Evolutionary conservation across 306 rosid species (phyloP).

Genomic region (Cyamopsis tetragonoloba): DNA sequence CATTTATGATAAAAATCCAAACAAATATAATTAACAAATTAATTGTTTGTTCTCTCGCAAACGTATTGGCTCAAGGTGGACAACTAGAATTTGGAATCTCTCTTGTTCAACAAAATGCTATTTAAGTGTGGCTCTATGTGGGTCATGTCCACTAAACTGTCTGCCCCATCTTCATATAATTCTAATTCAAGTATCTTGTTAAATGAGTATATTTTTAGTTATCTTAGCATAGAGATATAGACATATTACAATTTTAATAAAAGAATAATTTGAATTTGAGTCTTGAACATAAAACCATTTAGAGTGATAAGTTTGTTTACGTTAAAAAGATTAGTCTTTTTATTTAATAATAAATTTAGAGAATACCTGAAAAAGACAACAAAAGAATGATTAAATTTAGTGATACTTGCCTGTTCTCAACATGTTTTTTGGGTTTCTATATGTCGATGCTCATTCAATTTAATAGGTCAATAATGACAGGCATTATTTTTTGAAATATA

Average conservation of each 20-base stretch:
- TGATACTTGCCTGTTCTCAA: slow-evolving; percentile 6
- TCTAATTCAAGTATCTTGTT: slow-evolving; percentile 32
- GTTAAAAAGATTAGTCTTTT: no score
- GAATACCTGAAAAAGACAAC: no score
- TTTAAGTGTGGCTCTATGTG: slow-evolving; percentile 25
- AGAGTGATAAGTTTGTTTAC: no score
- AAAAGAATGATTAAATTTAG: no score
- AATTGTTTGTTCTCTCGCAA: not conserved
- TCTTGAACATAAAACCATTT: no score
- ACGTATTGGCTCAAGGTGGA: slow-evolving; percentile 19
- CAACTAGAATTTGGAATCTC: slow-evolving; percentile 23
- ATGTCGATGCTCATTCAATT: not conserved
- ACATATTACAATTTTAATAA: no score
- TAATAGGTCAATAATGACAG: slow-evolving; percentile 34
- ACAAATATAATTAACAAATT: slow-evolving; percentile 14
- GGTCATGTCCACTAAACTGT: slow-evolving; percentile 16
- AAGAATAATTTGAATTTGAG: no score
- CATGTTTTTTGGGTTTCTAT: slow-evolving; percentile 3
- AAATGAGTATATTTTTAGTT: no score
- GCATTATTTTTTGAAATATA: not conserved
- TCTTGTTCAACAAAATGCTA: slow-evolving; percentile 5
- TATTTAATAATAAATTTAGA: no score
- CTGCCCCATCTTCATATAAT: slow-evolving; percentile 31
- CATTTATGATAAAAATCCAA: slow-evolving; percentile 8
- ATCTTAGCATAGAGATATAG: no score